Conservation (phyloP, 1,284 basidiomycete species). For the Rhodotorula sp. region DNA sequence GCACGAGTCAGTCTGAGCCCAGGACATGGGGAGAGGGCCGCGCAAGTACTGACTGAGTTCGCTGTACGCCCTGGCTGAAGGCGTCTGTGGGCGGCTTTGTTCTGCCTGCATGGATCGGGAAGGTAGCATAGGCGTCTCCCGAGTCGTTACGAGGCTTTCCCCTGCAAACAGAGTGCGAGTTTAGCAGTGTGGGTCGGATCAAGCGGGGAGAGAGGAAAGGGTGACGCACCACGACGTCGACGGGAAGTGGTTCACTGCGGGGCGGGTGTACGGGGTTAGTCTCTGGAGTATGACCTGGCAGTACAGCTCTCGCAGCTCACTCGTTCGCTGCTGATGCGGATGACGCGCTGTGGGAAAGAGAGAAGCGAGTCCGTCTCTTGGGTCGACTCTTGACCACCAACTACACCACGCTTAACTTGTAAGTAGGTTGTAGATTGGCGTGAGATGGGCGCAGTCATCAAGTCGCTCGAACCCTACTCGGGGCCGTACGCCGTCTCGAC, state of each 20-base stretch:
- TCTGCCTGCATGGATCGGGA: conserved; percentile 61
- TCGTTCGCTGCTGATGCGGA: not conserved
- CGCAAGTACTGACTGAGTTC: conserved; percentile 64
- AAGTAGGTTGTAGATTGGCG: not conserved
- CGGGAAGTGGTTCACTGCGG: conserved; percentile 39
- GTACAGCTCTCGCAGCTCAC: not conserved
- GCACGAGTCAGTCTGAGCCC: no score
- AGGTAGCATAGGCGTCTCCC: conserved; percentile 69
- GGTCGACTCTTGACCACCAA: no score
- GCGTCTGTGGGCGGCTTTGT: conserved; percentile 54
- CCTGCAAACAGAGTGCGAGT: conserved; percentile 13
- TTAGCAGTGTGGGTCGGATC: not conserved
- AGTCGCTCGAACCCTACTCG: conserved; percentile 34
- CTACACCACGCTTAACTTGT: no score
- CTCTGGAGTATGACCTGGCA: not conserved
- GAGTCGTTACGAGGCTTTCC: conserved; percentile 60
- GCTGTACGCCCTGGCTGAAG: conserved; percentile 66
- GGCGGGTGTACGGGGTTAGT: not conserved
- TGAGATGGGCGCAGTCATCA: conserved; percentile 41
- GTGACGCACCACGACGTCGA: conserved; percentile 33
- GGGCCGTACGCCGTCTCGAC: conserved; percentile 32
- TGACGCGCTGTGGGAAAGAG: no score
- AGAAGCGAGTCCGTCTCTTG: no score
- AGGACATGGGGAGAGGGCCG: not conserved
- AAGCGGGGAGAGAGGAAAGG: not conserved